These are phyloP conservation scores for Allomyces javanicus DNA, from an alignment of 192 early-diverging fungal genomes.

Conservation along the genomic window DNA sequence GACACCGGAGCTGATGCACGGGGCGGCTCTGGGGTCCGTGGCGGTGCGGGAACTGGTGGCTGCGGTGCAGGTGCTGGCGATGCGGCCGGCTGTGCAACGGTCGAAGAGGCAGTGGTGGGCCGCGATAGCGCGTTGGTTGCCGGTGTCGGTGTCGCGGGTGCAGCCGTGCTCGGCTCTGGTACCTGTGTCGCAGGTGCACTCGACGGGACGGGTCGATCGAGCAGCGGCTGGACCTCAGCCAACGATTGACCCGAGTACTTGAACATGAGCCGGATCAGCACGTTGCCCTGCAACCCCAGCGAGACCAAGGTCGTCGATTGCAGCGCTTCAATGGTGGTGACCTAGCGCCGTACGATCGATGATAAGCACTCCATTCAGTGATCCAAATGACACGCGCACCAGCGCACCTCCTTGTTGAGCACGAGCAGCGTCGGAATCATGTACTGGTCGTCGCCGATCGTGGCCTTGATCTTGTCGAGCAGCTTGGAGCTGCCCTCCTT, in stretches of 20 bases:
- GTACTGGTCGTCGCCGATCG: conserved; percentile 2
- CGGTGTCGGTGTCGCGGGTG: background rate
- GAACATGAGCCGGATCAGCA: conserved; percentile 49
- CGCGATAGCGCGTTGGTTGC: conserved; percentile 1
- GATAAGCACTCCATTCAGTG: too few relatives aligned
- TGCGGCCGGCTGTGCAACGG: conserved; percentile 1
- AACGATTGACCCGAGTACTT: conserved; percentile 22
- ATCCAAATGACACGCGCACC: too few relatives aligned
- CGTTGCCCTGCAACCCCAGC: conserved; percentile 49
- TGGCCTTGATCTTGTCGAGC: conserved; percentile 11
- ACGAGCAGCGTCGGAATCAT: conserved; percentile 10
- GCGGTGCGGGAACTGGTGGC: conserved; percentile 1
- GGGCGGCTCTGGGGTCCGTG: background rate
- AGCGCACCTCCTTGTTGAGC: conserved; percentile 24
- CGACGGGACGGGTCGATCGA: too few relatives aligned
- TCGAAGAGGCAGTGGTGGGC: background rate
- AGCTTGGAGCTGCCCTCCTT: conserved; percentile 14
- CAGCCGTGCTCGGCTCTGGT: conserved; percentile 5
- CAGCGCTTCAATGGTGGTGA: conserved; percentile 26
- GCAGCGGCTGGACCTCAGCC: conserved; percentile 17
- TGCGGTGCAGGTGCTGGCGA: background rate
- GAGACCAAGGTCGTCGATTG: conserved; percentile 45
- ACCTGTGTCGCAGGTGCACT: too few relatives aligned
- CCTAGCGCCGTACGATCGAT: too few relatives aligned
- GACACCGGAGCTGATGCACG: background rate